Conservation (phyloP, 1,139 yeast genomes). For the Debaryomycetaceae sp. region DNA sequence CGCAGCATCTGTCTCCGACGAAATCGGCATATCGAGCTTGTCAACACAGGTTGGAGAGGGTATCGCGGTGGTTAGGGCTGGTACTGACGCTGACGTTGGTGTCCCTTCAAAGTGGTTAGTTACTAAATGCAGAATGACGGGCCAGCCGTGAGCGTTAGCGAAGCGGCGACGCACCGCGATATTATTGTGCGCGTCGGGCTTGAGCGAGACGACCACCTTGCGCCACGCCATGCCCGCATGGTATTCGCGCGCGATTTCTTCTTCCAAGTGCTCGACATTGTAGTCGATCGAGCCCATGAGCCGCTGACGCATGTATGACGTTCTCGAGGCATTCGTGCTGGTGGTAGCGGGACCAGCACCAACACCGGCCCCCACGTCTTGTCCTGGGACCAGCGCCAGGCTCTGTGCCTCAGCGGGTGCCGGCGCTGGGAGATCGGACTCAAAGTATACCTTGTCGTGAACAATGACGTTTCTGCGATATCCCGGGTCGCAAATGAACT, state of each 20-base stretch:
- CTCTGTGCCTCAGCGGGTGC: background rate
- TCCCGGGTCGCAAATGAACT: slow-evolving; percentile 56
- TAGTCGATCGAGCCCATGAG: slow-evolving; percentile 5
- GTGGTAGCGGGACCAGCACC: no score
- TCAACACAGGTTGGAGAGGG: background rate
- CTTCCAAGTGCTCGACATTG: slow-evolving; percentile 41
- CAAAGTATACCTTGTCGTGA: slow-evolving; percentile 31
- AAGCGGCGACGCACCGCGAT: slow-evolving; percentile 81
- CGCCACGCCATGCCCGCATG: slow-evolving; percentile 85
- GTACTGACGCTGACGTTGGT: background rate
- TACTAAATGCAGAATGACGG: slow-evolving; percentile 74
- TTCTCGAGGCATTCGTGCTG: background rate
- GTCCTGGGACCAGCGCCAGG: background rate
- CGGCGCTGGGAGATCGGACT: slow-evolving; percentile 20
- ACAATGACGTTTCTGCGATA: slow-evolving; percentile 25
- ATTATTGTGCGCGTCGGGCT: slow-evolving; percentile 94
- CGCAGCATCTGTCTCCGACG: background rate
- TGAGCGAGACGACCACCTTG: slow-evolving; percentile 73
- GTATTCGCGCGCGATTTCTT: slow-evolving; percentile 79
- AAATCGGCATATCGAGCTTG: background rate
- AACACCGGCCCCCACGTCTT: no score
- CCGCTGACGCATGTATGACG: slow-evolving; percentile 1
- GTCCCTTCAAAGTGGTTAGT: slow-evolving; percentile 42
- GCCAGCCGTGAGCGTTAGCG: slow-evolving; percentile 96
- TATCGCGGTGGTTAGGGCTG: background rate